Base-by-base conservation (phyloP, 2,329 filamentous ascomycete species). In the Cucurbitaria berberidis region DNA sequence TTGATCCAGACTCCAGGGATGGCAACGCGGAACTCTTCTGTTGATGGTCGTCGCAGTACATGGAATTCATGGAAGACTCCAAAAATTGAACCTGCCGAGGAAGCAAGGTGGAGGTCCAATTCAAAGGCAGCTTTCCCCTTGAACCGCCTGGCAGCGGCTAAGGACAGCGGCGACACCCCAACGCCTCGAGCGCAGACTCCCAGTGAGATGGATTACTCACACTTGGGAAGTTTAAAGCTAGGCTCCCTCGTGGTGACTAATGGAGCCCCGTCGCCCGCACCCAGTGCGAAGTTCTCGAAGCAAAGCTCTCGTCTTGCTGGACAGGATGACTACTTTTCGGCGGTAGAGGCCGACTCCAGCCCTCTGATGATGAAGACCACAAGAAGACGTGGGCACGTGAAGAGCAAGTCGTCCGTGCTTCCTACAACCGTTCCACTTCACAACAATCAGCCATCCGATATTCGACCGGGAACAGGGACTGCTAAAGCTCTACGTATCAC, bases 201-300 rank as follows among this genome's bases (percentile, higher is more conserved):
- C 8, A 67, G 72, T 3, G 78, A 81, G 10, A 66, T 76, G 46
- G 73, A 76, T 9, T 77, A 76, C 54, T 68, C 72, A 5, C 76
- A 78, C 41, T 68, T 78, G 26, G 77, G 79, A 5, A 68, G 64
- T 26, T 70, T 77, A 47, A 67, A 74, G 49, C 69, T 76, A 6
- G 80, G 80, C 7, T 76, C 77, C 3, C 68, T 81, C 8, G 71
- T 75, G 16, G 74, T 82, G 16, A 80, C 77, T 5, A 82, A 82
- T 51, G 80, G 79, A 8, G 70, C 74, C 15, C 70, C 77, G 9
- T 81, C 79, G 3, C 79, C 80, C 13, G 76, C 76, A 41, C 71
- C 76, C 3, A 77, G 76, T 53, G 62, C 73, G 35, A 57, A 45
- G 21, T 38, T 60, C 10, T 27, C 53, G 10, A 59, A 53, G 6